Evolutionary conservation across 495 filamentous ascomycete genomes (phyloP).

Genomic region (Tuber indicum): DNA sequence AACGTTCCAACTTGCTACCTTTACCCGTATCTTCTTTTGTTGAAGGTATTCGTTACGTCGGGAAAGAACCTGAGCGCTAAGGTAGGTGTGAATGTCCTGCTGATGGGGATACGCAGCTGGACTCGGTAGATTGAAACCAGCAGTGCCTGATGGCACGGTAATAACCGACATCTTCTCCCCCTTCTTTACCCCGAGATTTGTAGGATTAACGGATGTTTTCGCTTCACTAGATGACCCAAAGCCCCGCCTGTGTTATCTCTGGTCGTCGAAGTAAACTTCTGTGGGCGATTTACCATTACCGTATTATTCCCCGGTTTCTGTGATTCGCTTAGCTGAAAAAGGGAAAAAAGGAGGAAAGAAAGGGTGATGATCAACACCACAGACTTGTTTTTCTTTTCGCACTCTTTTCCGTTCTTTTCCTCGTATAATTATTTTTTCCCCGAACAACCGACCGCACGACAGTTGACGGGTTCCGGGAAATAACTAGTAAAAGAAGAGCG

Average conservation of each 20-base stretch:
- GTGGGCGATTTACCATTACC: neutral
- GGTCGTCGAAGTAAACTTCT: neutral
- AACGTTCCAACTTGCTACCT: conserved; percentile 93
- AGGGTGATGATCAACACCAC: neutral
- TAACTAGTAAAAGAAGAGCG: neutral
- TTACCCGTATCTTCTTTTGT: conserved; percentile 64
- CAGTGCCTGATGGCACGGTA: neutral
- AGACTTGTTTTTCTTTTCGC: neutral
- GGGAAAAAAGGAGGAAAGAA: neutral
- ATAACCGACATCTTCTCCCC: neutral
- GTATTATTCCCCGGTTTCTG: neutral
- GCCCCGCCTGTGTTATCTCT: neutral
- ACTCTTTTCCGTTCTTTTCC: neutral
- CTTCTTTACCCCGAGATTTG: neutral
- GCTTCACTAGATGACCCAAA: neutral
- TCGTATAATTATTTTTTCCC: neutral
- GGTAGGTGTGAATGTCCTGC: conserved; percentile 46
- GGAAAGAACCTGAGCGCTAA: conserved; percentile 50
- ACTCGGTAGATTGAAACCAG: conserved; percentile 9
- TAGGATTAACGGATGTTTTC: neutral
- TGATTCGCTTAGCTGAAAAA: neutral
- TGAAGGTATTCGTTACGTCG: conserved; percentile 71
- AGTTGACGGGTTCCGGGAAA: neutral
- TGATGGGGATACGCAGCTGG: conserved; percentile 19
- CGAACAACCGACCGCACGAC: neutral